A percentile compares a stretch with the other conserved stretches of the same genome.
phyloP scores from a whole-genome alignment of 768 basidiomycete species.

The Phlegmacium glaucopus region DNA sequence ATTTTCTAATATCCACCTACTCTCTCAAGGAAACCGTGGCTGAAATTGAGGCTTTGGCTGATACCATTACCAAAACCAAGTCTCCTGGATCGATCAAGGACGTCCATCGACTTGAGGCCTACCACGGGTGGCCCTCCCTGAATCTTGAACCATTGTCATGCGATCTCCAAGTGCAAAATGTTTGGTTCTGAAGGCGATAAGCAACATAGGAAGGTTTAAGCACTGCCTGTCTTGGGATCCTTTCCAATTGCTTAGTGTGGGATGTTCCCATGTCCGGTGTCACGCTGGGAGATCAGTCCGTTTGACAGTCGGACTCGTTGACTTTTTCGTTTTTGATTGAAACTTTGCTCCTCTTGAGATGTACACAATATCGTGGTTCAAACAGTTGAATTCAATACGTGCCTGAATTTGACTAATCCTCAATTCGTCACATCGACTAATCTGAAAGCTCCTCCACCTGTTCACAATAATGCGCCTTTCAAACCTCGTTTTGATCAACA shows the following conservation, averaged over 20 bases:
- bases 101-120: constrained; percentile 87
- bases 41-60: constrained; percentile 76
- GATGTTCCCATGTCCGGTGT: constrained; percentile 91
- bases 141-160: too few species aligned
- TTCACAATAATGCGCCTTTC: constrained; percentile 49
- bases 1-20: too few species aligned
- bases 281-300: constrained; percentile 78
- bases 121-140: constrained; percentile 86
- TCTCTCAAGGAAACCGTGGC: constrained; percentile 82
- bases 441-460: constrained; percentile 50
- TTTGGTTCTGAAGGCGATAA: too few species aligned
- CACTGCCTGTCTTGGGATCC: too few species aligned
- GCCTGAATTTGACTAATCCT: constrained; percentile 82
- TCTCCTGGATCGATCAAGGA: constrained; percentile 72
- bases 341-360: constrained; percentile 6
- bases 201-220: too few species aligned
- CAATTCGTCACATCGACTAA: constrained; percentile 83
- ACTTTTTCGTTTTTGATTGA: too few species aligned
- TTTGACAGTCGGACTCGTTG: too few species aligned
- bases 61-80: constrained; percentile 60
- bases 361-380: constrained; percentile 57
- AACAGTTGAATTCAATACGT: constrained; percentile 83
- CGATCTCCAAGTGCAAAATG: too few species aligned
- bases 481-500: constrained; percentile 66
- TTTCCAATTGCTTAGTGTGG: constrained; percentile 98